Evolutionary conservation across 2,329 filamentous ascomycete genomes (phyloP), one percentile per base, ranked within the genome.

Genomic region (Beauveria australis): DNA sequence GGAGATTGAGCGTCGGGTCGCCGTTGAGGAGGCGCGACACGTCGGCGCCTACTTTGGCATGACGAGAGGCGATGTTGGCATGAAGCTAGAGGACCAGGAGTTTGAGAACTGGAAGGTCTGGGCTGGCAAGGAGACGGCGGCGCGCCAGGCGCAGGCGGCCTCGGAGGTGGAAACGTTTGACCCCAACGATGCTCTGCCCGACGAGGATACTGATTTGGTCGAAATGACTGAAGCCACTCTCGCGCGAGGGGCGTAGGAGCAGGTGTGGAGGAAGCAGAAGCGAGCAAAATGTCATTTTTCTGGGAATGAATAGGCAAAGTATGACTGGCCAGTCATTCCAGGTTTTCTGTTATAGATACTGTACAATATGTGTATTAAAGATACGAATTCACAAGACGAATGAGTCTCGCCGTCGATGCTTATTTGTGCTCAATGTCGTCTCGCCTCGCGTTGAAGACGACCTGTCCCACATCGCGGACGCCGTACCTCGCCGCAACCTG

Each of bases 21-120:
- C 93, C 8, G 81, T 85, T 54, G 94, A 99, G 76, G 94, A 99
- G 75, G 93, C 94, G 30, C 79, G 86, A 64, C 84, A 89, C 68
- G 88, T 89, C 6, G 94, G 94, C 58, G 92, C 92, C 55, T 91
- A 91, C 79, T 97, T 97, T 72, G 91, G 91, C 72, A 89, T 88
- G 74, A 80, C 84, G 47, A 81, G 83, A 62, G 72, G 92, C 56
- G 87, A 96, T 63, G 79, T 96, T 61, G 86, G 90, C 65, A 89
- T 94, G 85, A 78, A 87, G 64, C 80, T 96, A 58, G 94, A 99
- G 75, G 86, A 95, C 75, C 75, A 81, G 67, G 79, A 85, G 63
- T 96, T 86, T 73, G 90, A 97, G 74, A 78, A 79, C 64, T 99
- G 94, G 94, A 93, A 92, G 81, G 69, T 70, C 28, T 96, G 91